Evolutionary conservation across 805 yeast species (phyloP), one percentile per base, ranked within the genome.

Genomic region (Teunomyces cretensis): DNA sequence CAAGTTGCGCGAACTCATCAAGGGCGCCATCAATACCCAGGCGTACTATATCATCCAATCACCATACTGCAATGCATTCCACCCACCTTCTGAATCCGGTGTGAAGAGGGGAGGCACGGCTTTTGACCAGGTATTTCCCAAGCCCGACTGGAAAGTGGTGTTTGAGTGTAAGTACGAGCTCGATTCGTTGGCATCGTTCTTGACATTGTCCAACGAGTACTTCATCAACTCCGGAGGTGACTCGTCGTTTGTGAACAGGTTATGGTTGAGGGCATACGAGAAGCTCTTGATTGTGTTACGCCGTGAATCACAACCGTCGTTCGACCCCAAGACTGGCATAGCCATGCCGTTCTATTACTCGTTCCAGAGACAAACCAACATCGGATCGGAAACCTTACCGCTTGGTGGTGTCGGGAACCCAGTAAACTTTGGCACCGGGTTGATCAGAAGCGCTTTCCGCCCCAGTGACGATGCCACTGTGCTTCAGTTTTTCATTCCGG

Each of bases 31-130:
- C 41, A 76, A 80, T 47, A 86, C 88, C 17, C 96, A 90, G 63
- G 86, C 90, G 0, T 67, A 75, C 17, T 87, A 77, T 53, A 71
- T 89, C 5, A 50, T 67, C 14, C 68, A 65, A 19, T 78, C 84
- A 5, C 96, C 96, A 0, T 89, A 87, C 62, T 89, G 97, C 64
- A 89, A 89, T 64, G 96, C 96, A 0, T 90, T 88, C 69, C 95
- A 89, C 57, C 95, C 96, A 1, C 96, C 96, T 0, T 67, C 67
- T 3, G 66, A 57, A 5, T 74, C 83, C 1, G 68, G 68, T 0
- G 69, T 84, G 22, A 69, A 68, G 33, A 68, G 70, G 31, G 81
- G 78, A 26, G 64, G 74, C 1, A 69, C 86, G 6, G 76, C 83
- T 1, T 62, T 71, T 42, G 96, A 90, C 59, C 58, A 64, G 4